A percentile compares a stretch with the other conserved stretches of the same genome.
phyloP scores from a whole-genome alignment of 2,329 filamentous ascomycete species.

The Epichloe uncinata region DNA sequence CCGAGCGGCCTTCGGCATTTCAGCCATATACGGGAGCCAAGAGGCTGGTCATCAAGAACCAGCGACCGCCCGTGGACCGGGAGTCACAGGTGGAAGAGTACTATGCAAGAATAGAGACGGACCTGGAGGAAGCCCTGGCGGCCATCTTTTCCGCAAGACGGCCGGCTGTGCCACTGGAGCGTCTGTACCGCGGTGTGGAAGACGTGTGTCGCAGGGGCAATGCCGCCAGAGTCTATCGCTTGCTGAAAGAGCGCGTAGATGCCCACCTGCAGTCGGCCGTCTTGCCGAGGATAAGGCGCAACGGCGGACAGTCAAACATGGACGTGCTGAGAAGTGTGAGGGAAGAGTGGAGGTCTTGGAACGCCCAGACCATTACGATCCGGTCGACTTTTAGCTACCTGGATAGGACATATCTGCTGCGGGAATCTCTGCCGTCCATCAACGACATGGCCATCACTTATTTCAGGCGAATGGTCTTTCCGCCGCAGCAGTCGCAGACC shows the following conservation, averaged over 20 bases:
- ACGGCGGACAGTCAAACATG: constrained; percentile 40
- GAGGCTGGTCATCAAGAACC: constrained; percentile 88
- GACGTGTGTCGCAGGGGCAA: constrained; percentile 74
- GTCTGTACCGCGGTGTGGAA: constrained; percentile 81
- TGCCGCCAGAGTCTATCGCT: constrained; percentile 52
- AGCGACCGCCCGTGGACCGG: constrained; percentile 48
- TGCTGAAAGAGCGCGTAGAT: constrained; percentile 53
- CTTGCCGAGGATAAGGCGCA: constrained; percentile 37
- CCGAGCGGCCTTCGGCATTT: constrained; percentile 33
- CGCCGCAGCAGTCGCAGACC: constrained; percentile 6
- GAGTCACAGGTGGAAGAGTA: constrained; percentile 58
- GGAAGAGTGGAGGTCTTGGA: constrained; percentile 63
- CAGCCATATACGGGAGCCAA: constrained; percentile 66
- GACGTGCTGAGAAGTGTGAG: constrained; percentile 46
- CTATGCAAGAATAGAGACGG: constrained; percentile 59
- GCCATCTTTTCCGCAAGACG: constrained; percentile 56
- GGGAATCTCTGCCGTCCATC: constrained; percentile 55
- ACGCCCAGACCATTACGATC: constrained; percentile 55
- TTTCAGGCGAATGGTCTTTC: constrained; percentile 52
- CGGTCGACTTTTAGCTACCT: constrained; percentile 89
- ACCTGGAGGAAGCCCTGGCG: constrained; percentile 59
- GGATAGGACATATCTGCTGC: constrained; percentile 76
- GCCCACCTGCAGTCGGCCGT: constrained; percentile 52
- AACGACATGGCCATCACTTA: constrained; percentile 67
- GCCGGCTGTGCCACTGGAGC: constrained; percentile 65